Percentiles rank a stretch among this genome's conserved stretches.
phyloP scores from a whole-genome alignment of 2,329 filamentous ascomycete species.

The Fusarium haematococcum region DNA sequence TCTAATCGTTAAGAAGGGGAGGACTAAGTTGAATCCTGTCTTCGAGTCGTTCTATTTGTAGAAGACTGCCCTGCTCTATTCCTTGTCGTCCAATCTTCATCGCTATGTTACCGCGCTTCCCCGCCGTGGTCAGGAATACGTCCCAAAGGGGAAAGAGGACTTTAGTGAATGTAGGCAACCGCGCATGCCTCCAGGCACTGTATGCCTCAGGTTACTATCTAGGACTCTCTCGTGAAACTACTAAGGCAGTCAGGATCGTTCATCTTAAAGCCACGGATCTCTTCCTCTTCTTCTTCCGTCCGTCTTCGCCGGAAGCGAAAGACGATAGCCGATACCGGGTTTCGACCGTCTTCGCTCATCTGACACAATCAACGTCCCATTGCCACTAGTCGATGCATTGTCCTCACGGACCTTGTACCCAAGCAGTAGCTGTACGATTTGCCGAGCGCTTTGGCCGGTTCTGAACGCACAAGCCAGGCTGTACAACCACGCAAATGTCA shows the following conservation, averaged over 20 bases:
- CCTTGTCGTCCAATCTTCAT: background rate
- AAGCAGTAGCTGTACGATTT: background rate
- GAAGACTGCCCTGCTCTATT: background rate
- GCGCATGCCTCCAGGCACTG: conserved; percentile 8
- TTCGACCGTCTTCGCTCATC: background rate
- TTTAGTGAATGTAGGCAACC: conserved; percentile 34
- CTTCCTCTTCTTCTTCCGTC: conserved; percentile 1
- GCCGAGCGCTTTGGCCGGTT: background rate
- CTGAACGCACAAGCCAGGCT: background rate
- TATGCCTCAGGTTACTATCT: conserved; percentile 41
- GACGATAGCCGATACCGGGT: background rate
- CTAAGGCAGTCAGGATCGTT: conserved; percentile 9
- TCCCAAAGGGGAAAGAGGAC: conserved; percentile 43
- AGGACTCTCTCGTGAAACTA: conserved; percentile 28
- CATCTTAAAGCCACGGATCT: background rate
- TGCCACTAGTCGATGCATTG: conserved; percentile 21
- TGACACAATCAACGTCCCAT: conserved; percentile 10
- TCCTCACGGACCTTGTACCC: conserved; percentile 18
- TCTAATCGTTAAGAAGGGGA: background rate
- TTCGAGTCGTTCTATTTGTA: background rate
- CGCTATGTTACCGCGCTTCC: background rate
- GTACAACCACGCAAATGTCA: background rate
- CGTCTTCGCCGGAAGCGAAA: background rate
- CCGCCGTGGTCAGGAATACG: conserved; percentile 10
- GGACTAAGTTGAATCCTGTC: background rate